These are phyloP conservation scores for Elasticomyces elasticus DNA, from an alignment of 495 filamentous ascomycete species.

Conservation along the genomic window DNA sequence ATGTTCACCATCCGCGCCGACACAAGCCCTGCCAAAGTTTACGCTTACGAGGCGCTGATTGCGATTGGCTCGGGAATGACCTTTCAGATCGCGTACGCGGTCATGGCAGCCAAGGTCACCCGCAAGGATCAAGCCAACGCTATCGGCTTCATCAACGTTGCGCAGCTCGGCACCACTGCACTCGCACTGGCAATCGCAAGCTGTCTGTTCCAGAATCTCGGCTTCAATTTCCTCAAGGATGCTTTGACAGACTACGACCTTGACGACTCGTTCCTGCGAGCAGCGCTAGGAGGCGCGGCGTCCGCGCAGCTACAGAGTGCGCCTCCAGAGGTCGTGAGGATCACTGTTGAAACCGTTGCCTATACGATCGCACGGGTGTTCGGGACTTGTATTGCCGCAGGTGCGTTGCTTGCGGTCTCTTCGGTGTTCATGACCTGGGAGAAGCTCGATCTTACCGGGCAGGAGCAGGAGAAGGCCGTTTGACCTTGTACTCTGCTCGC, in stretches of 20 bases:
- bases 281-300: not conserved
- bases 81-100: not conserved
- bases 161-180: not conserved
- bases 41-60: slow-evolving; percentile 21
- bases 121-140: not conserved
- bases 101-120: not conserved
- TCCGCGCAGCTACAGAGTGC: not conserved
- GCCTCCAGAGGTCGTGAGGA: not conserved
- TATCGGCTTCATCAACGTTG: not conserved
- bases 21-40: slow-evolving; percentile 11
- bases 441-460: not conserved
- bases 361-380: not conserved
- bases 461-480: not conserved
- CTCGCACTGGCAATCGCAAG: not conserved
- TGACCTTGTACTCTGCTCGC: too few relatives aligned
- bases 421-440: not conserved
- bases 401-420: not conserved
- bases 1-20: slow-evolving; percentile 7
- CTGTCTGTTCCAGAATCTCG: not conserved
- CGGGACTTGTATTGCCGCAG: not conserved
- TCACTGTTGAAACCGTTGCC: not conserved
- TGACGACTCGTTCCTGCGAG: not conserved
- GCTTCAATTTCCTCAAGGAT: not conserved
- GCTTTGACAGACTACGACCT: not conserved
- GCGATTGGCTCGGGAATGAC: slow-evolving; percentile 16